These are phyloP conservation scores for Gaeumannomyces sp. DNA, from an alignment of 2,329 filamentous ascomycete genomes.

Conservation along the genomic window DNA sequence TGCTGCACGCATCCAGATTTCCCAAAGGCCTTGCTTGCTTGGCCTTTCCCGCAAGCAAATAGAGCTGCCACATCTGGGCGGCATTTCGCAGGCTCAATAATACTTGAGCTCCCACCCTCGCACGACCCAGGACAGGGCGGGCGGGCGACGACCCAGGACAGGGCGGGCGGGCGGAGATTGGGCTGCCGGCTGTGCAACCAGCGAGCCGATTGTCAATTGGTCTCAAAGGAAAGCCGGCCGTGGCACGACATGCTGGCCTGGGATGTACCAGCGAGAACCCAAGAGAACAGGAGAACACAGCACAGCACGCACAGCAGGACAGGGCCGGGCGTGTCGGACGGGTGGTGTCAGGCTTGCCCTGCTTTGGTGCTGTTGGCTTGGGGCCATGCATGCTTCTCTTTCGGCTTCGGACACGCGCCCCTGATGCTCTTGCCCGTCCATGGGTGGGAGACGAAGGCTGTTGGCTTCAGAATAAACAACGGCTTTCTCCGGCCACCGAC, in stretches of 20 bases:
- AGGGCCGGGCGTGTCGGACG: background rate
- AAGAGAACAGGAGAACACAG: background rate
- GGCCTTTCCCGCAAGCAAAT: background rate
- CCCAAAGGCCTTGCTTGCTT: background rate
- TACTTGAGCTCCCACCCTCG: background rate
- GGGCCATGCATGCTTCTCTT: background rate
- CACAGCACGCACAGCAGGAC: background rate
- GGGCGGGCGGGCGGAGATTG: background rate
- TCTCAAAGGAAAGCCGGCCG: background rate
- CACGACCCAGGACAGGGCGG: background rate
- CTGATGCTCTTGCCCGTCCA: too few species aligned
- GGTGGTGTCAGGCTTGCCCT: background rate
- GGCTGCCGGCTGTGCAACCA: background rate
- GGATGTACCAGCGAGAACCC: too few species aligned
- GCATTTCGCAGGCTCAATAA: background rate
- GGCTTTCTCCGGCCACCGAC: background rate
- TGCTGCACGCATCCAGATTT: too few species aligned
- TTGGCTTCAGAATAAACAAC: background rate
- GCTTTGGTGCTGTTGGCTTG: background rate
- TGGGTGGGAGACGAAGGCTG: background rate
- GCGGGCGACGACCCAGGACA: background rate
- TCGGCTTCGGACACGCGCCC: too few species aligned
- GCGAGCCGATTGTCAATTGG: background rate
- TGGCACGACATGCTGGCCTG: background rate
- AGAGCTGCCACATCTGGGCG: too few species aligned